Conservation (phyloP, 2,329 filamentous ascomycete species). For the Dactylellina parvicollis region DNA sequence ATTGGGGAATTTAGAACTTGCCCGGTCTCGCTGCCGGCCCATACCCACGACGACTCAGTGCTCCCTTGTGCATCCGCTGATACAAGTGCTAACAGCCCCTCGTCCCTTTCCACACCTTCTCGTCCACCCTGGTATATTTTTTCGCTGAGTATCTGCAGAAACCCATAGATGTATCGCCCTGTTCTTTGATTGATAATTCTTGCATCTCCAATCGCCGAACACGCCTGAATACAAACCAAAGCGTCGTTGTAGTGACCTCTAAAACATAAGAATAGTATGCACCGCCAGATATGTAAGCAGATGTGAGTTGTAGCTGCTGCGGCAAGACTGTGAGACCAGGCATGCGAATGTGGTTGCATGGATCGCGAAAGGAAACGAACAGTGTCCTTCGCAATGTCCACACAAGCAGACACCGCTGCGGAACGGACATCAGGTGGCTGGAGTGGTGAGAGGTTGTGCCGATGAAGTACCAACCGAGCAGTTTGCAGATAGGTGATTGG, state of each 20-base stretch:
- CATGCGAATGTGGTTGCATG: constrained; percentile 63
- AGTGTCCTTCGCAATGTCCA: constrained; percentile 79
- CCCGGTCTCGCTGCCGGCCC: constrained; percentile 58
- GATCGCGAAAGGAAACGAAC: constrained; percentile 77
- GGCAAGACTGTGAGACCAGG: constrained; percentile 70
- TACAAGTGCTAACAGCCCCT: constrained; percentile 87
- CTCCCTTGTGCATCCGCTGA: constrained; percentile 86
- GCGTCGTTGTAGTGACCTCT: constrained; percentile 78
- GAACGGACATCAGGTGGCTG: constrained; percentile 73
- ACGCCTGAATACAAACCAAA: constrained; percentile 75
- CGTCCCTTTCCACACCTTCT: constrained; percentile 67
- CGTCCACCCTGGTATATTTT: constrained; percentile 59
- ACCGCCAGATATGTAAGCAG: constrained; percentile 87
- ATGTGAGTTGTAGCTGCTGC: constrained; percentile 78
- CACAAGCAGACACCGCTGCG: constrained; percentile 80
- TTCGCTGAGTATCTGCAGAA: constrained; percentile 74
- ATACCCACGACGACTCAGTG: constrained; percentile 76
- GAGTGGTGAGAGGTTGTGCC: constrained; percentile 82
- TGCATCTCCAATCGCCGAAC: constrained; percentile 75
- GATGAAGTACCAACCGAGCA: constrained; percentile 83
- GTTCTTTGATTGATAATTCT: constrained; percentile 80
- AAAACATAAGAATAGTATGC: constrained; percentile 80
- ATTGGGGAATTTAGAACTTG: constrained; percentile 55
- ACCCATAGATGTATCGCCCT: constrained; percentile 83
- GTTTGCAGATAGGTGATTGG: constrained; percentile 83